phyloP scores from a whole-genome alignment of 495 filamentous ascomycete genomes.

The Penicillium waksmanii region DNA sequence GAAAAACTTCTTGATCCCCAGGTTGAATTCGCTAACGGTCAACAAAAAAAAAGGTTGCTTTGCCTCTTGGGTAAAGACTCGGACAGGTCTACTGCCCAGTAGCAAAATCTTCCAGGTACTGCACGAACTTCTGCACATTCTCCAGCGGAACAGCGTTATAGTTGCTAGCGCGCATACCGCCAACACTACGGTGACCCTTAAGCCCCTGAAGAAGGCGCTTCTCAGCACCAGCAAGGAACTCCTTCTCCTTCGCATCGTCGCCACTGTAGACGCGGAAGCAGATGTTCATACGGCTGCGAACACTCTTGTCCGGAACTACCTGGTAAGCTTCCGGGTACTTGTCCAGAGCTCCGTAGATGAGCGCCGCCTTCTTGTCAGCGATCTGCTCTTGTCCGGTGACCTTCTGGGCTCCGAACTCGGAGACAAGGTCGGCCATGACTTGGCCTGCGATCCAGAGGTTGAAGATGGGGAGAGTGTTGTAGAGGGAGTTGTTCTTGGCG shows the following conservation, averaged over 20 bases:
- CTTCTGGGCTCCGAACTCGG: slow-evolving; percentile 60
- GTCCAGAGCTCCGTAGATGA: slow-evolving; percentile 77
- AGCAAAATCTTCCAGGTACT: slow-evolving; percentile 65
- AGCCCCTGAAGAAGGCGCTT: slow-evolving; percentile 62
- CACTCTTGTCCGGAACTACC: slow-evolving; percentile 72
- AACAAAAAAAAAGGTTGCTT: background rate
- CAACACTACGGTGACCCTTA: slow-evolving; percentile 82
- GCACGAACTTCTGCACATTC: slow-evolving; percentile 63
- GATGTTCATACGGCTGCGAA: slow-evolving; percentile 87
- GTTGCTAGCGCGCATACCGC: slow-evolving; percentile 55
- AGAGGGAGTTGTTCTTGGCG: slow-evolving; percentile 86
- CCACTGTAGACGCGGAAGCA: slow-evolving; percentile 73
- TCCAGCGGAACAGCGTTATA: slow-evolving; percentile 66
- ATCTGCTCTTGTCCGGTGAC: slow-evolving; percentile 67
- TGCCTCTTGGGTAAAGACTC: background rate
- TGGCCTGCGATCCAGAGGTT: slow-evolving; percentile 86
- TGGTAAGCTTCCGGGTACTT: slow-evolving; percentile 67
- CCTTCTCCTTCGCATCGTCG: slow-evolving; percentile 69
- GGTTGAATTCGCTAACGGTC: slow-evolving; percentile 6
- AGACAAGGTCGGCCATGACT: slow-evolving; percentile 72
- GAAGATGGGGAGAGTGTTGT: slow-evolving; percentile 95
- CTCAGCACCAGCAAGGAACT: slow-evolving; percentile 70
- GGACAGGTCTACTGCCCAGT: slow-evolving; percentile 23
- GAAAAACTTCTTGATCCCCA: background rate
- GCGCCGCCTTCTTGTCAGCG: slow-evolving; percentile 69